A percentile compares a stretch with the other conserved stretches of the same genome.
phyloP scores from a whole-genome alignment of 768 basidiomycete genomes.

The Suillus placidus region DNA sequence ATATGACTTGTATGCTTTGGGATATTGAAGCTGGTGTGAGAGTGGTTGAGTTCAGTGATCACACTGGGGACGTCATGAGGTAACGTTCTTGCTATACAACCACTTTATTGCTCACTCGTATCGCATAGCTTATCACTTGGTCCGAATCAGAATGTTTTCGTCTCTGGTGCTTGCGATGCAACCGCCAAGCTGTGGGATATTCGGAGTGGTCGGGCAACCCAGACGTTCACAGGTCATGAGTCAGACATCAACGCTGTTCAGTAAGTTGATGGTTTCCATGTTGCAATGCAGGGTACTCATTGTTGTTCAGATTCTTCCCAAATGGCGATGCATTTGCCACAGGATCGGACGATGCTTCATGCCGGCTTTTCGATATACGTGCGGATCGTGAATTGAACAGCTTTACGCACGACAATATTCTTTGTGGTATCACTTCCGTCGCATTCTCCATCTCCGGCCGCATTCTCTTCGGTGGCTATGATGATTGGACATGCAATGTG shows the following conservation, averaged over 20 bases:
- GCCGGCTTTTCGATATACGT: slow-evolving; percentile 96
- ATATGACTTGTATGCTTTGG: slow-evolving; percentile 99
- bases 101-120: slow-evolving; percentile 15
- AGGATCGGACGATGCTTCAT: slow-evolving; percentile 98
- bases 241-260: slow-evolving; percentile 99
- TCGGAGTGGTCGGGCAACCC: slow-evolving; percentile 93
- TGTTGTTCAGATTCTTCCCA: slow-evolving; percentile 85
- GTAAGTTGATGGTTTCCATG: slow-evolving; percentile 51
- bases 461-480: slow-evolving; percentile 97
- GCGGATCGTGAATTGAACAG: slow-evolving; percentile 97
- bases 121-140: slow-evolving; percentile 82
- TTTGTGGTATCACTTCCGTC: slow-evolving; percentile 98
- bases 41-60: slow-evolving; percentile 98
- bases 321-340: slow-evolving; percentile 99
- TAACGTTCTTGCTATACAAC: slow-evolving; percentile 32
- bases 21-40: slow-evolving; percentile 97
- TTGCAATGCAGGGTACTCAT: slow-evolving; percentile 14
- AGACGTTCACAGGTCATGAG: slow-evolving; percentile 98
- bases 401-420: slow-evolving; percentile 98
- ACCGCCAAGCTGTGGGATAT: slow-evolving; percentile 99
- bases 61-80: slow-evolving; percentile 99
- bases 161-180: slow-evolving; percentile 99
- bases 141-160: slow-evolving; percentile 92
- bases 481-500: slow-evolving; percentile 99
- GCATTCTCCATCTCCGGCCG: slow-evolving; percentile 98